Evolutionary conservation across 371 early-diverging fungal genomes (phyloP).

Genomic region (Polyrhizophydium stewartii): DNA sequence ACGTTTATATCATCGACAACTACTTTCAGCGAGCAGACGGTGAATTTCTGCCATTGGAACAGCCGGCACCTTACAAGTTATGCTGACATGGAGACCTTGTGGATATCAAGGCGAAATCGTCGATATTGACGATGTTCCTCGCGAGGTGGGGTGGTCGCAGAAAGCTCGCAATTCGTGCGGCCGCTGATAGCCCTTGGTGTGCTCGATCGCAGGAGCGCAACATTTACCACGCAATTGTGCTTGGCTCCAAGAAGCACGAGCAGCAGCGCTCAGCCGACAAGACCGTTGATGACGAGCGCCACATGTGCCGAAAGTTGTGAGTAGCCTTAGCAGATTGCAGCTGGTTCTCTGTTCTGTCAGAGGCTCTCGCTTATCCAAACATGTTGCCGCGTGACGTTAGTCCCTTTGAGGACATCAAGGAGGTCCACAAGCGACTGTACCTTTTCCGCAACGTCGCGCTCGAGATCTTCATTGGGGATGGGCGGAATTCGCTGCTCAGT

Average conservation of each 20-base stretch:
- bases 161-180: no score
- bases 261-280: constrained; percentile 25
- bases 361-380: no score
- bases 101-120: constrained; percentile 52
- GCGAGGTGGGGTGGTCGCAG: constrained; percentile 25
- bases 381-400: constrained; percentile 15
- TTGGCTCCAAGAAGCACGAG: neutral
- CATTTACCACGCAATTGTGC: constrained; percentile 19
- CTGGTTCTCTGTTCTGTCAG: no score
- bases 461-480: constrained; percentile 74
- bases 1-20: constrained; percentile 72
- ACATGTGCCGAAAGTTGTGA: constrained; percentile 55
- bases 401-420: constrained; percentile 62
- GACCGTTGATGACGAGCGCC: constrained; percentile 50
- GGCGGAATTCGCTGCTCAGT: constrained; percentile 68
- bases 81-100: no score
- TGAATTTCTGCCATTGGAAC: neutral
- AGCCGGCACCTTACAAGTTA: no score
- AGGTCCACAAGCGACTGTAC: constrained; percentile 68
- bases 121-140: constrained; percentile 68
- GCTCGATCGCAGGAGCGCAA: constrained; percentile 67
- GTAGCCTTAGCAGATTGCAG: no score
- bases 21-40: constrained; percentile 67
- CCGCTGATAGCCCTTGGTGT: no score
- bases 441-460: constrained; percentile 70